Base-by-base conservation (phyloP, 2,329 filamentous ascomycete genomes). In the Botryotinia calthae region DNA sequence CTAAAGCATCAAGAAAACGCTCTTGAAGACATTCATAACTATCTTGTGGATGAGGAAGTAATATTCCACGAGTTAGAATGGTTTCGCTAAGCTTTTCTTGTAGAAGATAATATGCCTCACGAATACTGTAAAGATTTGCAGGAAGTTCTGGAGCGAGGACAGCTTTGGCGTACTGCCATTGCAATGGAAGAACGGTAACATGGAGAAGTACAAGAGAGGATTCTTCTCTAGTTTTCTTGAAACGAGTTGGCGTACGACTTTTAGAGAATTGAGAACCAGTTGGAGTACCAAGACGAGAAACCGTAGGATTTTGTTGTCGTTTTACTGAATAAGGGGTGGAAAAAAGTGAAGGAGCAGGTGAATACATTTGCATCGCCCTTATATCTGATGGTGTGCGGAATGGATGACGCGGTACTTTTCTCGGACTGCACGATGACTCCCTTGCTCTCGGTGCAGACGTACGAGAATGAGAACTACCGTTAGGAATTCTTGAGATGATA, bases 11-110 rank as follows among this genome's bases (percentile, higher is more conserved):
- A 4, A 95, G 83, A 48, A 95, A 84, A 42, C 92, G 86, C 82
- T 95, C 93, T 82, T 95, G 92, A 0, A 96, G 86, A 72, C 93
- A 83, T 81, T 95, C 93, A 78, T 93, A 95, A 80, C 95, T 93
- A 72, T 91, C 91, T 76, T 93, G 88, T 1, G 93, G 93, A 79
- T 96, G 93, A 2, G 92, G 89, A 12, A 96, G 86, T 61, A 96
- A 84, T 48, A 96, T 86, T 3, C 92, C 93, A 34, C 93, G 87
- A 79, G 92, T 87, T 75, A 92, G 86, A 18, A 94, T 89, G 0
- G 91, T 93, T 68, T 94, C 91, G 1, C 89, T 89, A 6, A 93
- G 85, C 73, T 91, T 90, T 70, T 92, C 90, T 76, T 90, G 89
- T 3, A 95, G 83, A 73, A 91, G 83, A 63, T 87, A 87, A 87